Evolutionary conservation across 75 land plant species (phyloP).

Genomic region (Picea glauca): DNA sequence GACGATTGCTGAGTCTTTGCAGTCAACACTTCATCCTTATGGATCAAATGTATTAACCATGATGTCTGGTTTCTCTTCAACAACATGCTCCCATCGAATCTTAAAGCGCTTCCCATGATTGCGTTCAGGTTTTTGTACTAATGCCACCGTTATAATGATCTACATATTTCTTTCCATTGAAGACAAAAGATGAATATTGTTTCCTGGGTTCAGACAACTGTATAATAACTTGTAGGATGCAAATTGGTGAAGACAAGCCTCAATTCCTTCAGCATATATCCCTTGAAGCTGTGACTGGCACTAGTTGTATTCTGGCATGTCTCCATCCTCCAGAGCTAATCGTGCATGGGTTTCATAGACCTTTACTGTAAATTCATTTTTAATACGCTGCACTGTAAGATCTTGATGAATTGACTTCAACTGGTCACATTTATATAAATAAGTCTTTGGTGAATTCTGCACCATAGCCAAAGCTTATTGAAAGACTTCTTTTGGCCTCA

Average conservation of each 20-base stretch:
- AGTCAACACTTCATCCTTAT: too few relatives aligned
- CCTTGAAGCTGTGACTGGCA: conserved; percentile 89
- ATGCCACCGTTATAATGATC: too few relatives aligned
- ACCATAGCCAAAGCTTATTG: conserved; percentile 81
- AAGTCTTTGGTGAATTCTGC: conserved; percentile 70
- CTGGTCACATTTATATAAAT: conserved; percentile 96
- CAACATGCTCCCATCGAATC: too few relatives aligned
- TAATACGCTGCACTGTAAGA: conserved; percentile 87
- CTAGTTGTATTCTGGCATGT: conserved; percentile 94
- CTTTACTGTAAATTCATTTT: conserved; percentile 88
- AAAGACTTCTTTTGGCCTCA: conserved; percentile 94
- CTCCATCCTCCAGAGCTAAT: conserved; percentile 83
- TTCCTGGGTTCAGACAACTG: conserved; percentile 72
- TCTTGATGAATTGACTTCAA: conserved; percentile 98
- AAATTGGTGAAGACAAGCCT: conserved; percentile 79
- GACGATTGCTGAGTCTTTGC: too few relatives aligned
- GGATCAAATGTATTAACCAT: too few relatives aligned
- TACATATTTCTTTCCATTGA: conserved; percentile 58
- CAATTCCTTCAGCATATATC: conserved; percentile 91
- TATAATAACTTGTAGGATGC: conserved; percentile 82
- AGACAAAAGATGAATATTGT: conserved; percentile 77
- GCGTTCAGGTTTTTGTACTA: too few relatives aligned
- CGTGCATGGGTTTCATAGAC: conserved; percentile 99
- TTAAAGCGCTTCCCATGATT: too few relatives aligned
- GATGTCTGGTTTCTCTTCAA: too few relatives aligned